Evolutionary conservation across 2,329 filamentous ascomycete genomes (phyloP), one percentile per base, ranked within the genome.

Genomic region (Fusarium foetens): DNA sequence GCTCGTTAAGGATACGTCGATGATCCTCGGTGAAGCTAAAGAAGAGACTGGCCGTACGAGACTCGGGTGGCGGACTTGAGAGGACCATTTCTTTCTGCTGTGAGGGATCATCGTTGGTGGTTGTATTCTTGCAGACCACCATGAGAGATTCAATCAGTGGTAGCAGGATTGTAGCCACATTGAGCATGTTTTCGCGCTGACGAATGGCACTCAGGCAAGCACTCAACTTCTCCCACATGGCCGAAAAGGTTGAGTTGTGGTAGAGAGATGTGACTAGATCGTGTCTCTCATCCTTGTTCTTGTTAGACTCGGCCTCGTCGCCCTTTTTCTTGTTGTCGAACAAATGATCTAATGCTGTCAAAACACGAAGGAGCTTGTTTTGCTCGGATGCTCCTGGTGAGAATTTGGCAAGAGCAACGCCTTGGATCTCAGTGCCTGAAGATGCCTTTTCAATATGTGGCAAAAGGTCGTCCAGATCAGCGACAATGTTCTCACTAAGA

Each of bases 41-140:
- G 89, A 99, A 99, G 33, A 99, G 85, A 58, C 88, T 93, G 73
- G 97, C 94, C 84, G 97, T 95, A 59, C 91, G 90, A 53, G 90
- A 90, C 78, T 97, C 94, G 3, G 94, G 93, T 87, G 64, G 70
- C 8, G 94, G 93, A 75, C 92, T 97, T 27, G 92, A 90, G 41
- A 94, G 83, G 19, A 91, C 85, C 80, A 93, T 88, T 52, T 96
- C 93, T 78, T 92, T 93, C 70, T 81, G 80, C 72, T 87, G 80
- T 51, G 83, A 77, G 14, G 79, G 93, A 31, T 90, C 84, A 68
- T 96, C 93, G 78, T 91, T 92, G 59, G 94, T 86, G 3, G 94
- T 93, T 13, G 94, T 97, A 81, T 98, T 98, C 86, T 98, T 99
- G 88, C 97, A 99, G 33, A 99, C 95, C 58, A 99, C 96, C 96